Conservation (phyloP, 768 basidiomycete genomes). For the Leccinum longicurvipes region DNA sequence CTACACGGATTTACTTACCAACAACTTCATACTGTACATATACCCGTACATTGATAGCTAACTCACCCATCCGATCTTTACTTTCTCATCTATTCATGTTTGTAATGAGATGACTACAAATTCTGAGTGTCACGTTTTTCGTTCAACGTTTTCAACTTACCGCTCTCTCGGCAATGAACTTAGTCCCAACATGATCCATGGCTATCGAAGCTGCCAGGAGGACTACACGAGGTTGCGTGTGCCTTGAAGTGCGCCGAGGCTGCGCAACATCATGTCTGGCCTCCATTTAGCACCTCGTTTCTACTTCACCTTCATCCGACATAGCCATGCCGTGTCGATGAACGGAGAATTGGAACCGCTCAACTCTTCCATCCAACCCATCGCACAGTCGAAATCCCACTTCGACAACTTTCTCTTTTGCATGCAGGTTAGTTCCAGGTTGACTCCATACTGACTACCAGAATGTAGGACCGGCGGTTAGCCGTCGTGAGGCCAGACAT, state of each 20-base stretch:
- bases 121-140: background rate
- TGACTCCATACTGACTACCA: background rate
- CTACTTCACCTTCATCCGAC: conserved; percentile 5
- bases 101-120: background rate
- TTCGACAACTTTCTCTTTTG: background rate
- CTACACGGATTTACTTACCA: conserved; percentile 5
- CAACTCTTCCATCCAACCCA: background rate
- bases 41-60: conserved; percentile 20
- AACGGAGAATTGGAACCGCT: background rate
- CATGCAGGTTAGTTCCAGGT: background rate
- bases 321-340: background rate
- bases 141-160: too few species aligned
- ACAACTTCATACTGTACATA: conserved; percentile 17
- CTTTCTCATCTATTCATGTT: background rate
- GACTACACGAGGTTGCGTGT: conserved; percentile 21
- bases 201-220: conserved; percentile 16
- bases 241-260: conserved; percentile 3
- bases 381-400: background rate
- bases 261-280: conserved; percentile 11
- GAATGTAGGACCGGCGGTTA: background rate
- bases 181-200: background rate
- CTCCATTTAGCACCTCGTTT: conserved; percentile 8
- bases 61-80: conserved; percentile 6
- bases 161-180: too few species aligned
- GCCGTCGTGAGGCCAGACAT: conserved; percentile 1